A percentile compares a stretch with the other conserved stretches of the same genome.
Conservation (phyloP, 345 rosid species). For the Atalantia buxifolia region DNA sequence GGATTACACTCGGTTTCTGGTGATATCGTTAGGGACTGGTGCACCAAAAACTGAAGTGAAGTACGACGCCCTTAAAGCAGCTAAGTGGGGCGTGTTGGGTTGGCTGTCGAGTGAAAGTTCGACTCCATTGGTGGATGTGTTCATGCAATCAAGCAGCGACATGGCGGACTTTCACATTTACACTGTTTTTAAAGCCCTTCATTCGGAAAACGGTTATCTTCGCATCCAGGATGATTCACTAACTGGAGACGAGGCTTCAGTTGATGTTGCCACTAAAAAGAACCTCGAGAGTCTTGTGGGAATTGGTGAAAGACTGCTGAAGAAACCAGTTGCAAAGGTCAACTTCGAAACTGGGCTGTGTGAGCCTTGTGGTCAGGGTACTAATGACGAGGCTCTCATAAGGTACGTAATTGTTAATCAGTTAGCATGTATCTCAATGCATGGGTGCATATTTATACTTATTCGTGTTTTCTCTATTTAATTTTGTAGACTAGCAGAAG, state of each 20-base stretch:
- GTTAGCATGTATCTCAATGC: no score
- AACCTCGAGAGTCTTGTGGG: constrained; percentile 42
- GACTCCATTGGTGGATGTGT: constrained; percentile 34
- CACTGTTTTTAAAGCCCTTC: constrained; percentile 37
- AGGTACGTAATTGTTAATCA: constrained; percentile 19
- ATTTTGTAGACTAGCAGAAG: constrained; percentile 35
- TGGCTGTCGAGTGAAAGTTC: constrained; percentile 31
- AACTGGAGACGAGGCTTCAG: constrained; percentile 33
- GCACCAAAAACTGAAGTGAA: constrained; percentile 20
- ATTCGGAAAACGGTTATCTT: constrained; percentile 33
- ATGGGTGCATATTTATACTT: not conserved
- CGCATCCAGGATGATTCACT: constrained; percentile 60
- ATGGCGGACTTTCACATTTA: constrained; percentile 39
- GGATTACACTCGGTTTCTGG: constrained; percentile 33
- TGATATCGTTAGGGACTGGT: constrained; percentile 42
- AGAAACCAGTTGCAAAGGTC: constrained; percentile 47
- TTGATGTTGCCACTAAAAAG: constrained; percentile 51
- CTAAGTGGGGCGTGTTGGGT: constrained; percentile 40
- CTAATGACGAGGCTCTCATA: constrained; percentile 42
- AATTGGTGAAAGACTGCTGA: constrained; percentile 47
- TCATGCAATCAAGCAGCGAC: constrained; percentile 36
- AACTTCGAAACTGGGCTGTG: constrained; percentile 43
- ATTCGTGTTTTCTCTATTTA: not conserved
- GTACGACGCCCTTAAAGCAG: constrained; percentile 30
- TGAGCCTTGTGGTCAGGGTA: constrained; percentile 20